A percentile compares a stretch with the other conserved stretches of the same genome.
Conservation (phyloP, 345 rosid genomes). For the Clarkia xantiana region DNA sequence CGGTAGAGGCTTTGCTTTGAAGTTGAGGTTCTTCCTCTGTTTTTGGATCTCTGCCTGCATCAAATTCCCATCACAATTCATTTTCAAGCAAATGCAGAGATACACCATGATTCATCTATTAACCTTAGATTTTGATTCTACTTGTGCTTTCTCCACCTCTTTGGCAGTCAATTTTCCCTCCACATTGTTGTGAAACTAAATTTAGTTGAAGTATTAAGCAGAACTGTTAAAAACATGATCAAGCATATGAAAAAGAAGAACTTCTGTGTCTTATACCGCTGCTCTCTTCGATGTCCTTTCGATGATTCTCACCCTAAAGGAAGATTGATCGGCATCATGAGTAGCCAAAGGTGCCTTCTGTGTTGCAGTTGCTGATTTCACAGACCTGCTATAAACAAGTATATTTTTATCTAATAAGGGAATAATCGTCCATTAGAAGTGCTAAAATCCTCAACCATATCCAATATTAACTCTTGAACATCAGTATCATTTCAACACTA, state of each 20-base stretch:
- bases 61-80: too few relatives aligned
- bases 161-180: conserved; percentile 24
- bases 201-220: conserved; percentile 5
- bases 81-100: too few relatives aligned
- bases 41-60: conserved; percentile 21
- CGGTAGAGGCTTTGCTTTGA: conserved; percentile 30
- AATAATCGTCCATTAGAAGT: too few relatives aligned
- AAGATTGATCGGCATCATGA: conserved; percentile 26
- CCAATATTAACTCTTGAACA: too few relatives aligned
- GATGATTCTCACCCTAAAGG: conserved; percentile 23
- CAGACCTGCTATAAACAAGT: conserved; percentile 20
- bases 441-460: not conserved
- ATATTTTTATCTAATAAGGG: too few relatives aligned
- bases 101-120: not conserved
- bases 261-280: conserved; percentile 16
- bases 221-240: not conserved
- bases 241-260: not conserved
- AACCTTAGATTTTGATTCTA: conserved; percentile 38
- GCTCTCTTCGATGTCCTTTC: conserved; percentile 25
- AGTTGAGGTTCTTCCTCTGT: conserved; percentile 24
- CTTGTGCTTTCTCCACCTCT: conserved; percentile 15
- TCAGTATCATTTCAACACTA: not conserved
- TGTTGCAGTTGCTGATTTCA: conserved; percentile 9
- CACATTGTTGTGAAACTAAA: conserved; percentile 27
- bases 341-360: conserved; percentile 23